A percentile compares a stretch with the other conserved stretches of the same genome.
Evolutionary conservation across 768 basidiomycete genomes (phyloP).

Genomic region (Russula earlei): DNA sequence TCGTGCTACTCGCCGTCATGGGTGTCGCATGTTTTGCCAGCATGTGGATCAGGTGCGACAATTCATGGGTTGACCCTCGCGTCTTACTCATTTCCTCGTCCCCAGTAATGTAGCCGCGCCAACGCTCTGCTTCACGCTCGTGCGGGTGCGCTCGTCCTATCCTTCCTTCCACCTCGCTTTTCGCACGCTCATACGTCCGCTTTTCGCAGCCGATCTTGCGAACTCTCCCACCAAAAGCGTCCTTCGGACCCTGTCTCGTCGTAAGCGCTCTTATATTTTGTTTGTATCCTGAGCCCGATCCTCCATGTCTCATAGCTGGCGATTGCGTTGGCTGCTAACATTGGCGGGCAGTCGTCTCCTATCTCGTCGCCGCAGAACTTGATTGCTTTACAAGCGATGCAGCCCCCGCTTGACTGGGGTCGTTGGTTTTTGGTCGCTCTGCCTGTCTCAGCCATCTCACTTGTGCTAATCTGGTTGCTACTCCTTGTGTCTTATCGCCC

Average conservation of each 20-base stretch:
- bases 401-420: conserved; percentile 76
- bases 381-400: conserved; percentile 84
- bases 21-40: conserved; percentile 93
- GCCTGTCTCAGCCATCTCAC: conserved; percentile 80
- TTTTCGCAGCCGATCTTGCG: conserved; percentile 75
- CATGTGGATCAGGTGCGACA: conserved; percentile 90
- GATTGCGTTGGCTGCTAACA: conserved; percentile 96
- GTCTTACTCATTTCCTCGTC: not conserved
- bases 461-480: conserved; percentile 86
- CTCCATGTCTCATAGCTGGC: conserved; percentile 50
- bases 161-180: not conserved
- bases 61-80: not conserved
- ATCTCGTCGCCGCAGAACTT: conserved; percentile 98
- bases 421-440: conserved; percentile 92
- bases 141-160: conserved; percentile 51
- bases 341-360: conserved; percentile 94
- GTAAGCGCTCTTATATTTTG: conserved; percentile 39
- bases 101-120: conserved; percentile 92
- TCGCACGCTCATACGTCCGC: conserved; percentile 8
- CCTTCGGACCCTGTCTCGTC: conserved; percentile 86
- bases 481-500: conserved; percentile 78
- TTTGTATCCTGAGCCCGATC: not conserved
- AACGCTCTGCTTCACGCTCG: conserved; percentile 91
- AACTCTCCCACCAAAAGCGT: conserved; percentile 76
- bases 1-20: conserved; percentile 91